phyloP scores from a whole-genome alignment of 2,329 filamentous ascomycete genomes.

The Diaporthe citriasiana region DNA sequence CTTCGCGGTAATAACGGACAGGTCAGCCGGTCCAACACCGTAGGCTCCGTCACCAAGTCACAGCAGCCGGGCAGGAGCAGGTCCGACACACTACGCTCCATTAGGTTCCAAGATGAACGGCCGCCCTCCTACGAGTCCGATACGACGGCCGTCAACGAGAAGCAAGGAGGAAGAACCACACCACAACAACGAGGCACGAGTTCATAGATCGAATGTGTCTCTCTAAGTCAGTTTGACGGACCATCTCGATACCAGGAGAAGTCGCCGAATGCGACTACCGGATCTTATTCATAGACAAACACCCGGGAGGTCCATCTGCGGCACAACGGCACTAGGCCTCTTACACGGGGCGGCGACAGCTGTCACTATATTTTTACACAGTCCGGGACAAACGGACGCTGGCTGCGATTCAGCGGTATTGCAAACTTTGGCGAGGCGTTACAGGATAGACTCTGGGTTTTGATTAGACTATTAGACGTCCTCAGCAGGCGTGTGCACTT shows the following conservation, averaged over 20 bases:
- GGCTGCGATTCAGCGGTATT: slow-evolving; percentile 32
- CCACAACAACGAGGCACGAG: not conserved
- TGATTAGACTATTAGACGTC: slow-evolving; percentile 32
- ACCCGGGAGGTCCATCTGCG: not conserved
- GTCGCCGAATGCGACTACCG: not conserved
- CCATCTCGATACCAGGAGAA: not conserved
- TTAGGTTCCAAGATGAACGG: slow-evolving; percentile 36
- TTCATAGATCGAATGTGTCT: not conserved
- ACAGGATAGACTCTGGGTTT: slow-evolving; percentile 36
- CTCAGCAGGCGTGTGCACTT: not conserved
- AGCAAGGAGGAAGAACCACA: not conserved
- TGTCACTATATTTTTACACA: not conserved
- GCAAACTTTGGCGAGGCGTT: slow-evolving; percentile 39
- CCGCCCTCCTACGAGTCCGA: slow-evolving; percentile 41
- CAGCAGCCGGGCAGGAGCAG: slow-evolving; percentile 32
- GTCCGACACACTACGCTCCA: slow-evolving; percentile 30
- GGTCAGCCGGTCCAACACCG: slow-evolving; percentile 36
- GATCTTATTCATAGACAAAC: not conserved
- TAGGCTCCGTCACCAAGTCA: slow-evolving; percentile 31
- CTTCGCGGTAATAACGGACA: slow-evolving; percentile 26
- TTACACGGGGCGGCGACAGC: not conserved
- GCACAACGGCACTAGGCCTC: not conserved
- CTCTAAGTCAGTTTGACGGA: not conserved
- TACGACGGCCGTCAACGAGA: slow-evolving; percentile 37
- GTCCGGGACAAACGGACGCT: not conserved